phyloP scores from a whole-genome alignment of 75 land plant genomes.

The Selaginella tamariscina region DNA sequence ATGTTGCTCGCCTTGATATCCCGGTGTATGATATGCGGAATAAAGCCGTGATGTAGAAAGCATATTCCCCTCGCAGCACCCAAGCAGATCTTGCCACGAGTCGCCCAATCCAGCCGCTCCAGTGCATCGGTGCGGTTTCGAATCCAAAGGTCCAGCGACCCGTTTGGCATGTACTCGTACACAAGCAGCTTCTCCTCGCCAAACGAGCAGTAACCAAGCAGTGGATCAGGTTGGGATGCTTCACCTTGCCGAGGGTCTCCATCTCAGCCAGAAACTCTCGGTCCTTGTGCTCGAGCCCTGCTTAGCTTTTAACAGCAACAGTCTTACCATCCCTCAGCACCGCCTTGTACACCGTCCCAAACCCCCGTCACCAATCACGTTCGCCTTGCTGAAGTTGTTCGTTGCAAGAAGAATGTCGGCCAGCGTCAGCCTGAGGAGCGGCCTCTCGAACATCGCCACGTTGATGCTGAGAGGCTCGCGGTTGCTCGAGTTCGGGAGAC shows the following conservation, averaged over 20 bases:
- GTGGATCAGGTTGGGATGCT: slow-evolving; percentile 36
- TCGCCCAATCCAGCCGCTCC: slow-evolving; percentile 63
- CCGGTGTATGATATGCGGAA: slow-evolving; percentile 78
- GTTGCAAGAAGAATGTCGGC: slow-evolving; percentile 41
- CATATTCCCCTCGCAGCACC: slow-evolving; percentile 88
- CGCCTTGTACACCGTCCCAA: slow-evolving; percentile 53
- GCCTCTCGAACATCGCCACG: slow-evolving; percentile 51
- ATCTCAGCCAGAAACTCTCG: slow-evolving; percentile 74
- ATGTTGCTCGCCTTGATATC: slow-evolving; percentile 88
- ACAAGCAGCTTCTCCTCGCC: slow-evolving; percentile 39
- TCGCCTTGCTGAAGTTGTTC: slow-evolving; percentile 38
- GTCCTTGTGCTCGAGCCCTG: slow-evolving; percentile 35
- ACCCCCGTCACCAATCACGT: slow-evolving; percentile 56
- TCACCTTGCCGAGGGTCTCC: slow-evolving; percentile 30
- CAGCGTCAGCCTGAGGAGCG: slow-evolving; percentile 32
- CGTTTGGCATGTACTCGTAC: slow-evolving; percentile 41
- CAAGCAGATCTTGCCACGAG: slow-evolving; percentile 62
- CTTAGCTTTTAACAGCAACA: slow-evolving; percentile 39
- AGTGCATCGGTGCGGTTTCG: slow-evolving; percentile 30
- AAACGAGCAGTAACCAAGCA: slow-evolving; percentile 41
- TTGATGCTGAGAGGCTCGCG: slow-evolving; percentile 67
- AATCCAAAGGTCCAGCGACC: slow-evolving; percentile 39
- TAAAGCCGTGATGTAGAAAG: slow-evolving; percentile 80
- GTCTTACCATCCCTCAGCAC: slow-evolving; percentile 26
- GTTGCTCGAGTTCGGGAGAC: no score